Evolutionary conservation across 2,329 filamentous ascomycete species (phyloP).

Genomic region (Beauveria pseudobassiana): DNA sequence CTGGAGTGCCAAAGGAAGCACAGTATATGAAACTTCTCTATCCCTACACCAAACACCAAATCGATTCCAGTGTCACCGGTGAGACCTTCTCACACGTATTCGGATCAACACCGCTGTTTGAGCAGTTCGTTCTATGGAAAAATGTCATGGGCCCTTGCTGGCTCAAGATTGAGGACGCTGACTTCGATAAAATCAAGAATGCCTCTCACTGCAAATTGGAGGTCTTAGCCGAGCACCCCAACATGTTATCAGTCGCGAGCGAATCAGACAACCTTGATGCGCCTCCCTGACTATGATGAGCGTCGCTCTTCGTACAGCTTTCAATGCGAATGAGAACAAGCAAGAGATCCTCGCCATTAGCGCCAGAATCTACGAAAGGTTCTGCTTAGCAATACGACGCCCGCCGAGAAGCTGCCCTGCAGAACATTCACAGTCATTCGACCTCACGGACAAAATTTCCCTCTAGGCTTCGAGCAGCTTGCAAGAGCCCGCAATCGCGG

Average conservation of each 20-base stretch:
- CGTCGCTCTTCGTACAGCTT: conserved; percentile 75
- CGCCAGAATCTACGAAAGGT: conserved; percentile 90
- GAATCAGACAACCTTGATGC: conserved; percentile 76
- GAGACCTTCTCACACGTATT: conserved; percentile 94
- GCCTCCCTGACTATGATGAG: conserved; percentile 93
- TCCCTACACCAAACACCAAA: conserved; percentile 65
- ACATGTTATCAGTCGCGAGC: conserved; percentile 61
- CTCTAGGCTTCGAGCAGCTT: conserved; percentile 77
- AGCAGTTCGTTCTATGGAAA: conserved; percentile 98
- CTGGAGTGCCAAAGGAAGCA: conserved; percentile 76
- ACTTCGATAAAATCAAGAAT: conserved; percentile 80
- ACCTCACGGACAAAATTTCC: conserved; percentile 68
- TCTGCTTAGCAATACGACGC: conserved; percentile 76
- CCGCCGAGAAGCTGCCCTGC: conserved; percentile 80
- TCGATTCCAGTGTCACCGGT: conserved; percentile 65
- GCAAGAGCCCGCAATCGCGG: conserved; percentile 66
- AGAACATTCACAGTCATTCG: conserved; percentile 89
- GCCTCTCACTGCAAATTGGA: conserved; percentile 94
- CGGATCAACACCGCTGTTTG: conserved; percentile 88
- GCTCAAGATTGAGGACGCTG: conserved; percentile 80
- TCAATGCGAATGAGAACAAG: conserved; percentile 90
- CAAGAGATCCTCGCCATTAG: conserved; percentile 92
- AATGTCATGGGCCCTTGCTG: conserved; percentile 99
- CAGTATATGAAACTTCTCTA: conserved; percentile 96
- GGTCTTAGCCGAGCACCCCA: conserved; percentile 71